Evolutionary conservation across 306 rosid species (phyloP).

Genomic region (Acacia melanoxylon): DNA sequence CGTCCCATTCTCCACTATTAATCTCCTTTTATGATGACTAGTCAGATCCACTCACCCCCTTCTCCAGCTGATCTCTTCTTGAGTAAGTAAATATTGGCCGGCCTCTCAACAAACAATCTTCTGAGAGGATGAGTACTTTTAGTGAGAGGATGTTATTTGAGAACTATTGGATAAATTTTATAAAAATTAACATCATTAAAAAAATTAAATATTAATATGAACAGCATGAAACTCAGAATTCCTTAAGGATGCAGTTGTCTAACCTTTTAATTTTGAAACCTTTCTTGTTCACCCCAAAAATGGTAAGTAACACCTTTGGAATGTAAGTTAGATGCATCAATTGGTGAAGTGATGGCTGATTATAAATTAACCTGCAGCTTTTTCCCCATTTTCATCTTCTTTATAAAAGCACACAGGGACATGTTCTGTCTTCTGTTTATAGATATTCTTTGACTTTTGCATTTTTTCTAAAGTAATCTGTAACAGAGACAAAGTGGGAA

Average conservation of each 20-base stretch:
- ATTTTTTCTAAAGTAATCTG: background rate
- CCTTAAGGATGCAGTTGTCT: background rate
- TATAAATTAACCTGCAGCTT: background rate
- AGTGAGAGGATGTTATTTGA: background rate
- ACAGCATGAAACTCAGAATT: background rate
- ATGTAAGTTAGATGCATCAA: background rate
- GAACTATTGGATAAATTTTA: background rate
- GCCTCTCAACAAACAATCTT: background rate
- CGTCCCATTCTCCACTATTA: background rate
- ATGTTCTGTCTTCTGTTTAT: background rate
- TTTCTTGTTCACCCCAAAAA: background rate
- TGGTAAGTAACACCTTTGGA: background rate
- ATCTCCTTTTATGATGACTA: background rate
- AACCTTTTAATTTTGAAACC: background rate
- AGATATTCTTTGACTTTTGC: background rate
- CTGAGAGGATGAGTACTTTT: background rate
- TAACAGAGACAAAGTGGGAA: background rate
- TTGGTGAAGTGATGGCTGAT: background rate
- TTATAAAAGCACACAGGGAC: background rate
- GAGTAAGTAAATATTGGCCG: background rate
- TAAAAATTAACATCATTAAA: background rate
- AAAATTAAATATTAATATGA: background rate
- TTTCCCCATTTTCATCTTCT: background rate
- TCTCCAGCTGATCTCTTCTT: background rate
- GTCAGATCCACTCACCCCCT: background rate